Conservation (phyloP, 106 monocot species). For the Cymbidium sinense region DNA sequence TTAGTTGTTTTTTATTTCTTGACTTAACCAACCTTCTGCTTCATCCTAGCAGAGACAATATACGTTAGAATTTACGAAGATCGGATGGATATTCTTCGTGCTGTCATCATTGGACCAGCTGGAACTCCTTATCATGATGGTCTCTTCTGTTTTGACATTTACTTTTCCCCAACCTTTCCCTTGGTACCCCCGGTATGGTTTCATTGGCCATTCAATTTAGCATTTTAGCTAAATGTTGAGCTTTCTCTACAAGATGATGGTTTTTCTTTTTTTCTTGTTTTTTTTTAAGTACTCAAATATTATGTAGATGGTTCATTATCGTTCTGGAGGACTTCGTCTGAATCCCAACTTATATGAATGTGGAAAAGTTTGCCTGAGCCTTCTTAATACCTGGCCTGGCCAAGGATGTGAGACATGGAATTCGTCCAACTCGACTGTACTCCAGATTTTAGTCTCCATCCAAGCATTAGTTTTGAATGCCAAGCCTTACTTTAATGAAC, state of each 20-base stretch:
- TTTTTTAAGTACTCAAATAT: too few species aligned
- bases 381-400: conserved; percentile 48
- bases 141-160: conserved; percentile 39
- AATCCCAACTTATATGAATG: conserved; percentile 49
- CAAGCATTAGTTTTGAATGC: conserved; percentile 48
- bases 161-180: conserved; percentile 29
- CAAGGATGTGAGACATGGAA: conserved; percentile 43
- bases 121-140: conserved; percentile 48
- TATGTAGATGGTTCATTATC: conserved; percentile 36
- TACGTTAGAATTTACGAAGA: conserved; percentile 46
- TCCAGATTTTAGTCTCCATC: conserved; percentile 49
- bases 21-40: neutral
- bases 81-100: conserved; percentile 44
- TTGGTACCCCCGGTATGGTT: conserved; percentile 25
- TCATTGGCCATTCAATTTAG: neutral
- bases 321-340: conserved; percentile 41
- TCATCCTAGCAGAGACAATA: conserved; percentile 20
- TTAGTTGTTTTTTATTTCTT: neutral
- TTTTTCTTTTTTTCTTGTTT: too few species aligned
- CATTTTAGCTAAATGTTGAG: too few species aligned
- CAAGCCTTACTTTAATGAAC: conserved; percentile 54
- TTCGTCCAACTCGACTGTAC: conserved; percentile 33
- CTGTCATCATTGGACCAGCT: conserved; percentile 34
- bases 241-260: neutral
- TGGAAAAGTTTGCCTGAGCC: conserved; percentile 55